Base-by-base conservation (phyloP, 495 filamentous ascomycete species). In the Halenospora varia region DNA sequence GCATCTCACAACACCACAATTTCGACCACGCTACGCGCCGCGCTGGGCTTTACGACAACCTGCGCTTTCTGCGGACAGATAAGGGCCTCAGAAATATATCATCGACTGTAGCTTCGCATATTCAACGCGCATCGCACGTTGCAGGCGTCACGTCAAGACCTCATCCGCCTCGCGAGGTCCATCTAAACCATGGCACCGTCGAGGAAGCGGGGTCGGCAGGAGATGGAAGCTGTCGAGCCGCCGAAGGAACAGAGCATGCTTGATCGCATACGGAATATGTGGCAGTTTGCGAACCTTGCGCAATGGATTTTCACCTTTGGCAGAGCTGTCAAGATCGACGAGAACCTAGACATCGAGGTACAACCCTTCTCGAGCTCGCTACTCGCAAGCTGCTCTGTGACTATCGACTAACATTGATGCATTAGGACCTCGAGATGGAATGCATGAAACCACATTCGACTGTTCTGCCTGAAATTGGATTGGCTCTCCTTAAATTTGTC, bases 281-380 rank as follows among this genome's bases (percentile, higher is more conserved):
- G 94, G 92, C 88, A 97, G 70, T 96, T 98, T 71, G 89, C 94
- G 47, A 92, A 90, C 67, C 78, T 98, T 3, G 91, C 87, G 75
- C 94, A 98, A 72, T 98, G 90, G 75, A 88, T 97, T 53, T 84
- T 84, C 63, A 81, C 91, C 52, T 98, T 98, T 72, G 92, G 92
- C 24, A 84, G 86, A 61, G 83, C 87, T 44, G 85, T 95, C 71
- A 95, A 93, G 73, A 87, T 96, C 56, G 88, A 93, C 66, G 87
- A 94, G 62, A 83, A 87, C 67, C 75, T 96, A 51, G 88, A 87
- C 60, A 88, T 96, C 58, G 91, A 96, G 73, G 92, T 96, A 82
- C 54, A 79, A 70, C 50, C 25, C 45, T 29, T 18, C 17, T 39
- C 42, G 42, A 17, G n/a, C 41, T 35, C 11, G 42, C 51, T 54